These are phyloP conservation scores for Parietichytrium sp. DNA, from an alignment of 108 stramenopile species.

Conservation along the genomic window DNA sequence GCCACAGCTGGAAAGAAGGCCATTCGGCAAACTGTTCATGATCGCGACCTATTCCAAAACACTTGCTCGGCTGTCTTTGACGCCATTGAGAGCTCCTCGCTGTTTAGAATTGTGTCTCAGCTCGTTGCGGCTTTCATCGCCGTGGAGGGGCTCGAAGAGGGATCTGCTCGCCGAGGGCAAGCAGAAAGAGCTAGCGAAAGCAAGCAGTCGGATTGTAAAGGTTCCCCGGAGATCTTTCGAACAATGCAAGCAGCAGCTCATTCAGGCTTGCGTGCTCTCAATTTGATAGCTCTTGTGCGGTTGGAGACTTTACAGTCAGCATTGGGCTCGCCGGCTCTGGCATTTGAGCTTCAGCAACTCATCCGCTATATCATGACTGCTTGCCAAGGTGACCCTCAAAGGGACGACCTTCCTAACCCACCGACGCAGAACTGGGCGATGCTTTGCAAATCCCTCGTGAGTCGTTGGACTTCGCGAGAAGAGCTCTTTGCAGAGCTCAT, in stretches of 20 bases:
- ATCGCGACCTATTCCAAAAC: too few species aligned
- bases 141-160: neutral
- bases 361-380: neutral
- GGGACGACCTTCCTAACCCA: neutral
- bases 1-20: neutral
- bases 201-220: too few species aligned
- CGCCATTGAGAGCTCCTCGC: neutral
- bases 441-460: neutral
- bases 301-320: neutral
- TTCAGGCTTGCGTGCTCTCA: neutral
- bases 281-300: neutral
- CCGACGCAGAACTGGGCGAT: neutral
- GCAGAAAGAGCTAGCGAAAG: too few species aligned
- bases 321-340: slow-evolving; percentile 4
- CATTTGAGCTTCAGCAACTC: slow-evolving; percentile 31
- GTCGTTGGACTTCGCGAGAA: neutral
- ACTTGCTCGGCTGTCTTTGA: too few species aligned
- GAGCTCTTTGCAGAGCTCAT: slow-evolving; percentile 15
- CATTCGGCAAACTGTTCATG: neutral
- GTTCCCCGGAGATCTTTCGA: neutral
- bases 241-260: neutral
- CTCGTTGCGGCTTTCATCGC: slow-evolving; percentile 21
- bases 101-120: slow-evolving; percentile 10
- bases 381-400: neutral
- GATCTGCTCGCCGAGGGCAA: too few species aligned